phyloP scores from a whole-genome alignment of 306 rosid genomes.

The Medicago arabica region DNA sequence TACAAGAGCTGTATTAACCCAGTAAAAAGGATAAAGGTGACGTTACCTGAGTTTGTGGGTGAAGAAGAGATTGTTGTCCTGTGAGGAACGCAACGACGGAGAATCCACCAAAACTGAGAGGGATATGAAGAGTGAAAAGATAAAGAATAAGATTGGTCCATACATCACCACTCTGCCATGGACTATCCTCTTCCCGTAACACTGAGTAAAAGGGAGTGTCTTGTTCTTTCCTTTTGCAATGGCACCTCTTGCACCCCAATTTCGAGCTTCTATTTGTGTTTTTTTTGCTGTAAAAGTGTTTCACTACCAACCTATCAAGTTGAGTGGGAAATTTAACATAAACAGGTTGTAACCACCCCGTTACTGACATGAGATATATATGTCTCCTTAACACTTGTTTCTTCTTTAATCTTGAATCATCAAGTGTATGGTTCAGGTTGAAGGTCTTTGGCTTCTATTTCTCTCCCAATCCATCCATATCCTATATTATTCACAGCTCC shows the following conservation, averaged over 20 bases:
- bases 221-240: conserved; percentile 49
- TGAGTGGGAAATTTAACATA: background rate
- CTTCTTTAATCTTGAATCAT: too few species aligned
- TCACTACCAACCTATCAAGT: background rate
- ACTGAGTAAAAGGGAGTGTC: conserved; percentile 53
- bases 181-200: conserved; percentile 55
- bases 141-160: conserved; percentile 79
- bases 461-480: too few species aligned
- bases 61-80: conserved; percentile 55
- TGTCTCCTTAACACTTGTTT: too few species aligned
- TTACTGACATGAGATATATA: conserved; percentile 21
- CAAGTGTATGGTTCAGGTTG: too few species aligned
- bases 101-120: conserved; percentile 86
- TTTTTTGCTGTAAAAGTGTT: conserved; percentile 27
- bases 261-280: background rate
- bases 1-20: too few species aligned
- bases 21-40: background rate
- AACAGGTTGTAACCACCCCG: conserved; percentile 30
- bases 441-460: too few species aligned
- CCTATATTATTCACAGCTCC: too few species aligned
- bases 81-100: conserved; percentile 59
- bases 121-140: conserved; percentile 76
- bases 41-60: conserved; percentile 68
- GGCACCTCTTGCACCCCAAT: conserved; percentile 39
- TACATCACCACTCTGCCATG: conserved; percentile 65